Conservation (phyloP, 768 basidiomycete species). For the Podaxis pistillaris region DNA sequence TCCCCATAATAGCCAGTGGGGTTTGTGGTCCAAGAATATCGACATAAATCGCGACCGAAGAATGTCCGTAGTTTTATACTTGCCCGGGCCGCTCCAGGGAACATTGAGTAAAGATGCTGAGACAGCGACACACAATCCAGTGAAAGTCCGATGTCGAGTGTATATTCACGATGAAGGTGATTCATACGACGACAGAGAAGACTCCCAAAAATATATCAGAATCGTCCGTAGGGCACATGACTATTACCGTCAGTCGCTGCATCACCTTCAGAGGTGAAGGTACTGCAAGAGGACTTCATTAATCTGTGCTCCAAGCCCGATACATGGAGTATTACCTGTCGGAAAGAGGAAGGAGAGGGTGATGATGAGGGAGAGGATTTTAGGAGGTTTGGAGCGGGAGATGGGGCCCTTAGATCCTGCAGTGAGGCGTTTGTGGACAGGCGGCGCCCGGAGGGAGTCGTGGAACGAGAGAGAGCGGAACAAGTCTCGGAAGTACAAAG, state of each 20-base stretch:
- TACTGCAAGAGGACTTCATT: background rate
- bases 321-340: background rate
- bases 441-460: background rate
- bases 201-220: background rate
- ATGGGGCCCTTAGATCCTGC: background rate
- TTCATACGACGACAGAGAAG: background rate
- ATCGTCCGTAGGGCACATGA: constrained; percentile 8
- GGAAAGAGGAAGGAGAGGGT: constrained; percentile 4
- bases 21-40: background rate
- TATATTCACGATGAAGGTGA: no score
- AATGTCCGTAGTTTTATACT: background rate
- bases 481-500: background rate
- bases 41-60: background rate
- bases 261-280: background rate
- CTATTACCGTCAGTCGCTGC: background rate
- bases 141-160: background rate
- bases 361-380: background rate
- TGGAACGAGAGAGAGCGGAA: background rate
- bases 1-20: background rate
- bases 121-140: background rate
- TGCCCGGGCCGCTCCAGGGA: background rate
- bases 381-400: background rate
- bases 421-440: background rate
- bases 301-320: constrained; percentile 9
- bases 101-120: background rate